Conservation (phyloP, 345 rosid species). For the Citrus hindsii region DNA sequence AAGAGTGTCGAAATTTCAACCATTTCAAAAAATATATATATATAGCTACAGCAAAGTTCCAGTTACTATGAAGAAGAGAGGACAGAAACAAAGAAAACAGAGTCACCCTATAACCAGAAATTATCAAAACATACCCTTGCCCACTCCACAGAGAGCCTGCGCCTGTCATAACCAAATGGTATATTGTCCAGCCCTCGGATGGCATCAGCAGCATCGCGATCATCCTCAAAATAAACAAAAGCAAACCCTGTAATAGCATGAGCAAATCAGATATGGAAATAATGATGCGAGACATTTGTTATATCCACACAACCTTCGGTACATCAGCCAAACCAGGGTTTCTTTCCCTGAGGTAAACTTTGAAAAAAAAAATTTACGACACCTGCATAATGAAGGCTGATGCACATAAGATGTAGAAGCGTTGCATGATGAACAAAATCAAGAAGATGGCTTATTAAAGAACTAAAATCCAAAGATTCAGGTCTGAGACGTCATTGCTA, state of each 20-base stretch:
- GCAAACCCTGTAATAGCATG: constrained; percentile 63
- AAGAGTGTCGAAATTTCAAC: background rate
- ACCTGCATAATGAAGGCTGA: constrained; percentile 87
- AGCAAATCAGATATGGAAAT: constrained; percentile 14
- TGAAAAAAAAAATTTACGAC: constrained; percentile 35
- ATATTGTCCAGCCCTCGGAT: constrained; percentile 61
- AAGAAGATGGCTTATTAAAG: constrained; percentile 54
- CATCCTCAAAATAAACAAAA: constrained; percentile 86
- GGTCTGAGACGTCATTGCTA: constrained; percentile 65
- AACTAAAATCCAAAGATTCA: constrained; percentile 50
- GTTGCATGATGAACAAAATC: constrained; percentile 73
- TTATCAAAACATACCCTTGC: constrained; percentile 51
- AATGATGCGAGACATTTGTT: constrained; percentile 1
- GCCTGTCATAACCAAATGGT: constrained; percentile 75
- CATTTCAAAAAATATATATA: too few species aligned
- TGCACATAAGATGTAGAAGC: constrained; percentile 68
- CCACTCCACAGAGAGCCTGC: constrained; percentile 79
- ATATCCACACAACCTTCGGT: constrained; percentile 21
- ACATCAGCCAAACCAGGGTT: constrained; percentile 38
- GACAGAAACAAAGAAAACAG: background rate
- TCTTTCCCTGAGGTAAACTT: constrained; percentile 27
- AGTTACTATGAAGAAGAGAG: background rate
- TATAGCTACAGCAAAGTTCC: background rate
- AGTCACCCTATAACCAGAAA: background rate
- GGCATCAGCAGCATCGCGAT: constrained; percentile 83